Evolutionary conservation across 495 filamentous ascomycete species (phyloP).

Genomic region (Astrothelium macrocarpum): DNA sequence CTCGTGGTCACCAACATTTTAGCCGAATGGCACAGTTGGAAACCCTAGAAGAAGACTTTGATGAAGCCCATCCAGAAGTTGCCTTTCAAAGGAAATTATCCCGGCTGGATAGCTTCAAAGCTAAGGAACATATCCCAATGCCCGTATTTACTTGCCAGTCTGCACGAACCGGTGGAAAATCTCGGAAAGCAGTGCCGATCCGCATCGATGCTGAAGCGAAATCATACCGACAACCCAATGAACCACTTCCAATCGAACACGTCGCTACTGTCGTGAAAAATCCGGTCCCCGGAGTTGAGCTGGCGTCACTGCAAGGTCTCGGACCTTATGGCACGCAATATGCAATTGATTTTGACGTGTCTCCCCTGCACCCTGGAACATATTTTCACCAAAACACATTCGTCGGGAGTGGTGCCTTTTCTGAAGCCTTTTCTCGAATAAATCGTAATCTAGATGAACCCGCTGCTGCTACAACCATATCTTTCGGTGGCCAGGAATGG

Average conservation of each 20-base stretch:
- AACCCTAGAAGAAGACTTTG: slow-evolving; percentile 23
- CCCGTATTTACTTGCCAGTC: background rate
- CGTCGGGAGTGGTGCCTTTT: slow-evolving; percentile 61
- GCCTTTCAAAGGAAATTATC: slow-evolving; percentile 19
- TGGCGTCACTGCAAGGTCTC: slow-evolving; percentile 44
- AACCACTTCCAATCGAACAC: slow-evolving; percentile 24
- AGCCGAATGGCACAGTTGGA: slow-evolving; percentile 27
- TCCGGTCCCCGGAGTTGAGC: background rate
- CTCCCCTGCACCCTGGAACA: slow-evolving; percentile 53
- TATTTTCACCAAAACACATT: slow-evolving; percentile 72
- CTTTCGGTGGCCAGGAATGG: slow-evolving; percentile 10
- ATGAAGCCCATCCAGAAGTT: slow-evolving; percentile 16
- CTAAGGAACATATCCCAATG: background rate
- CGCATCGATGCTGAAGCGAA: slow-evolving; percentile 26
- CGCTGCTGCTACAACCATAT: slow-evolving; percentile 3
- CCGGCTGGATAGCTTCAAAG: background rate
- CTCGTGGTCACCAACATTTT: background rate
- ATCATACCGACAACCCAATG: slow-evolving; percentile 30
- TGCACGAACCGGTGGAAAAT: background rate
- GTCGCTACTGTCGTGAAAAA: background rate
- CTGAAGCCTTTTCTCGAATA: slow-evolving; percentile 14
- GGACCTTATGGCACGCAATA: slow-evolving; percentile 54
- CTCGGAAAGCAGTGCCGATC: slow-evolving; percentile 22
- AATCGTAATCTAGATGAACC: slow-evolving; percentile 37
- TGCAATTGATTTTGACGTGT: slow-evolving; percentile 63